Percentiles rank a stretch among this genome's conserved stretches.
Conservation (phyloP, 371 early-diverging fungal genomes). For the Cokeromyces recurvatus region DNA sequence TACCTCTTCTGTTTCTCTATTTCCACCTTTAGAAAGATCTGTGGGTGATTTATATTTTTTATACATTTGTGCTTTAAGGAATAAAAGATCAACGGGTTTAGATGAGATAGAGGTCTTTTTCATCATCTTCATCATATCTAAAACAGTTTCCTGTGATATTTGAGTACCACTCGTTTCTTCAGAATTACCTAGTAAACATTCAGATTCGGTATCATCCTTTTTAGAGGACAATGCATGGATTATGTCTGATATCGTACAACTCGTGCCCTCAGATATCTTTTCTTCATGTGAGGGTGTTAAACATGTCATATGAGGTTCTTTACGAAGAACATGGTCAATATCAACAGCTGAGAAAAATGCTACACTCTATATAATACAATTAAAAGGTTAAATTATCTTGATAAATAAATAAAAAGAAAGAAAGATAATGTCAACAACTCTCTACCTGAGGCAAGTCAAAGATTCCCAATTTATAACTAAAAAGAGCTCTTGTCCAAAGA, state of each 20-base stretch:
- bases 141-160: not conserved
- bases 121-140: slow-evolving; percentile 3
- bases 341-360: slow-evolving; percentile 97
- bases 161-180: not conserved
- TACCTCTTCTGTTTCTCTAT: slow-evolving; percentile 19
- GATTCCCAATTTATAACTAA: slow-evolving; percentile 84
- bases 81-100: slow-evolving; percentile 9
- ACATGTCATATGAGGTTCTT: slow-evolving; percentile 83
- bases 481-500: slow-evolving; percentile 90
- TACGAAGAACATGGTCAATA: slow-evolving; percentile 89
- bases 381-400: too few relatives aligned
- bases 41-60: slow-evolving; percentile 15
- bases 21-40: slow-evolving; percentile 13
- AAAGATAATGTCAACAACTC: not conserved
- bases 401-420: not conserved
- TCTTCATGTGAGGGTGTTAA: slow-evolving; percentile 68
- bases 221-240: slow-evolving; percentile 22
- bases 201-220: not conserved
- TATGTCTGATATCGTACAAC: slow-evolving; percentile 52
- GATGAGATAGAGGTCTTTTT: slow-evolving; percentile 4
- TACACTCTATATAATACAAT: slow-evolving; percentile 66
- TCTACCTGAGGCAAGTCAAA: slow-evolving; percentile 80
- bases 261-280: slow-evolving; percentile 59
- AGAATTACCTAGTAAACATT: slow-evolving; percentile 20
- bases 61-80: slow-evolving; percentile 39